These are phyloP conservation scores for Tetrahymena malaccensis DNA, from an alignment of 73 alveolate species.

Conservation along the genomic window DNA sequence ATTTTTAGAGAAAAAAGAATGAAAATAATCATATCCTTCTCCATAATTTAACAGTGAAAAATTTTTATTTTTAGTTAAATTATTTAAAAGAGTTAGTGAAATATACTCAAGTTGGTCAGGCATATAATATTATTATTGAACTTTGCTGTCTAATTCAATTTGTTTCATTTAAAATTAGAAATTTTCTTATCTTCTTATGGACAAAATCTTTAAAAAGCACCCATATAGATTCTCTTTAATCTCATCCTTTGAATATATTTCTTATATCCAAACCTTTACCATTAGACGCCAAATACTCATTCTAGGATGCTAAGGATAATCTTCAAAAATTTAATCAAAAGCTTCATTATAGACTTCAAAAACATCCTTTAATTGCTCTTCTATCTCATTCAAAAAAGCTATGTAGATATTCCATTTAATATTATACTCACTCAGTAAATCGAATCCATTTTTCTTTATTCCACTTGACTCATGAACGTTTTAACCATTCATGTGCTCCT, in stretches of 20 bases:
- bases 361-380: not conserved
- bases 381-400: not conserved
- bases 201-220: not conserved
- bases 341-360: not conserved
- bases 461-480: not conserved
- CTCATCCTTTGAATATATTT: not conserved
- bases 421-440: not conserved
- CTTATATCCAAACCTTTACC: not conserved
- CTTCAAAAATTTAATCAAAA: not conserved
- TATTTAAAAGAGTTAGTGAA: not conserved
- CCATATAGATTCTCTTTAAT: not conserved
- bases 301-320: not conserved
- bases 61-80: not conserved
- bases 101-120: not conserved
- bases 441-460: not conserved
- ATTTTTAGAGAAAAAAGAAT: not conserved
- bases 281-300: not conserved
- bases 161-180: not conserved
- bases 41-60: not conserved
- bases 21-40: not conserved
- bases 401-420: not conserved
- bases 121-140: not conserved
- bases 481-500: not conserved
- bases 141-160: not conserved
- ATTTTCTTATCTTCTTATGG: not conserved